Evolutionary conservation across 805 yeast species (phyloP).

Genomic region (Ogataea populi-albae): DNA sequence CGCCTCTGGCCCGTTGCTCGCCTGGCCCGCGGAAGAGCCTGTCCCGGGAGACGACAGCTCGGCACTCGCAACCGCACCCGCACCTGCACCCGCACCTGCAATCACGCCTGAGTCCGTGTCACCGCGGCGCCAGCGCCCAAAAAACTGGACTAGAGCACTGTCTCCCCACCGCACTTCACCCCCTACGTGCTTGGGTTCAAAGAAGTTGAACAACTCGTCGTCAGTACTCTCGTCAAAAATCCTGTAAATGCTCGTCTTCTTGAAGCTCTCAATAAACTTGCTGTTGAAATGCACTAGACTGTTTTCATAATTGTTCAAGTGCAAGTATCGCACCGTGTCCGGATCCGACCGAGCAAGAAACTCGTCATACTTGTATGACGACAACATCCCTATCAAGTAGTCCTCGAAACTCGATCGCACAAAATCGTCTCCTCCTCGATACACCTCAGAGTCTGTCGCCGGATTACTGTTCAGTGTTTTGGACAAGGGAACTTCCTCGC

Average conservation of each 20-base stretch:
- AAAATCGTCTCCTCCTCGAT: slow-evolving; percentile 80
- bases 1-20: too few species aligned
- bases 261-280: slow-evolving; percentile 52
- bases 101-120: slow-evolving; percentile 4
- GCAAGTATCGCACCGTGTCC: slow-evolving; percentile 18
- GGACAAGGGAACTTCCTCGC: slow-evolving; percentile 32
- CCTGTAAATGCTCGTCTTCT: slow-evolving; percentile 48
- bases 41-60: too few species aligned
- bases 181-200: slow-evolving; percentile 33
- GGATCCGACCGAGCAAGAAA: slow-evolving; percentile 42
- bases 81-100: slow-evolving; percentile 1
- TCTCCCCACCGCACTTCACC: slow-evolving; percentile 4
- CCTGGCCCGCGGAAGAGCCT: too few species aligned
- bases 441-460: slow-evolving; percentile 40
- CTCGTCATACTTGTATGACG: slow-evolving; percentile 67
- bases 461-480: slow-evolving; percentile 31
- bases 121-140: too few species aligned
- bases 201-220: slow-evolving; percentile 57
- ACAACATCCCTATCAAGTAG: slow-evolving; percentile 71
- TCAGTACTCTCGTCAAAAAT: slow-evolving; percentile 59
- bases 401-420: slow-evolving; percentile 88
- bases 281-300: slow-evolving; percentile 25
- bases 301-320: slow-evolving; percentile 20
- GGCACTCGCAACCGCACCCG: slow-evolving; percentile 3
- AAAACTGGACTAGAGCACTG: too few species aligned